Evolutionary conservation across 768 basidiomycete genomes (phyloP), one percentile per base, ranked within the genome.

Genomic region (Suillus subaureus): DNA sequence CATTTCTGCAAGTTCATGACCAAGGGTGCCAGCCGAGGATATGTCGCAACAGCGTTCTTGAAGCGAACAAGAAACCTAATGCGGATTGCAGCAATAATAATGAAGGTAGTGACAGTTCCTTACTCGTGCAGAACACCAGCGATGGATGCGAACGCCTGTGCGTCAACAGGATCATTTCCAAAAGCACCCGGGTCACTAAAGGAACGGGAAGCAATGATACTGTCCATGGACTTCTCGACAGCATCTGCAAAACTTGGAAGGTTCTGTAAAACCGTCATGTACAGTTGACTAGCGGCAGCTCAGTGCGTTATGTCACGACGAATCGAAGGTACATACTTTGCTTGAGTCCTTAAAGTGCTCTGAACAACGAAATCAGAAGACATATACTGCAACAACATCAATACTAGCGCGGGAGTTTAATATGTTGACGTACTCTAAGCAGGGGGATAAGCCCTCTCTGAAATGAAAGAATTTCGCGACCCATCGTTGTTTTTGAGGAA

Each of bases 301-400:
- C 13, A 26, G 43, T 51, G 40, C 65, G n/a, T 69, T 61, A 31
- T 35, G 45, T 62, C 23, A 45, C 51, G 37, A 35, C 23, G 5
- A 23, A 37, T 6, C 21, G 13, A 26, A 7, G 42, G 5, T 0
- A 68, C 82, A 60, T 71, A 87, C 87, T 89, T 89, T 47, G 83
- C 81, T 42, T 79, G 74, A 49, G 82, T 81, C 21, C 73, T 78
- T 31, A 87, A 67, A 1, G 84, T 88, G 66, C 85, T 87, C 72
- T 86, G 86, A 45, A 88, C 70, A 8, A 90, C 82, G 57, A 83
- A 82, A 23, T 86, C 83, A 11, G 88, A 88, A 0, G 88, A 81
- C 47, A 87, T 73, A 71, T 87, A 88, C 87, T 89, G 51, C 47
- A 18, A 61, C 5, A 62, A 68, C 31, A 8, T 35, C 39, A 49